phyloP scores from a whole-genome alignment of 371 early-diverging fungal genomes.

The Mortierella sp. region DNA sequence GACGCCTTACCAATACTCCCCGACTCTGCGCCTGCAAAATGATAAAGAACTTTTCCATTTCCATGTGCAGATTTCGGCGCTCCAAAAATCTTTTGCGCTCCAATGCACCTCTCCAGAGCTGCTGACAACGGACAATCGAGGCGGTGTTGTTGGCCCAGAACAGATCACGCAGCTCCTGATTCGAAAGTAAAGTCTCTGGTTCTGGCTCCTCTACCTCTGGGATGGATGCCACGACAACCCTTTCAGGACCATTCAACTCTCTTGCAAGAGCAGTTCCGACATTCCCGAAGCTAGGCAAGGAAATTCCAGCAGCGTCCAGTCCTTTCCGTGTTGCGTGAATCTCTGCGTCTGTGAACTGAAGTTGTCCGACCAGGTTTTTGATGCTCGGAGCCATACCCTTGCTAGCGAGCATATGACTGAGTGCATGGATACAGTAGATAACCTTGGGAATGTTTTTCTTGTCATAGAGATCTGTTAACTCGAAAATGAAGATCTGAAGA shows the following conservation, averaged over 20 bases:
- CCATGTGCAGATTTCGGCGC: slow-evolving; percentile 55
- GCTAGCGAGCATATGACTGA: slow-evolving; percentile 91
- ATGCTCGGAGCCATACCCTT: slow-evolving; percentile 90
- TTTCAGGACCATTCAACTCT: slow-evolving; percentile 65
- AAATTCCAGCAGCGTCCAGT: slow-evolving; percentile 80
- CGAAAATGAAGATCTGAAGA: slow-evolving; percentile 92
- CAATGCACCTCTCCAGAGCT: slow-evolving; percentile 65
- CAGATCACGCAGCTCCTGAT: slow-evolving; percentile 44
- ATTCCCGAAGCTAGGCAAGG: slow-evolving; percentile 87
- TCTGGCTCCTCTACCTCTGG: slow-evolving; percentile 40
- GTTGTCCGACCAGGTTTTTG: slow-evolving; percentile 90
- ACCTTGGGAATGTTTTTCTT: slow-evolving; percentile 99
- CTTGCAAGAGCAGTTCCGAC: slow-evolving; percentile 75
- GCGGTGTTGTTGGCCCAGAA: slow-evolving; percentile 51
- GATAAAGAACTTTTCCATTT: slow-evolving; percentile 57
- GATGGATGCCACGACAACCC: slow-evolving; percentile 59
- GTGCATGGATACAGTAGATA: slow-evolving; percentile 99
- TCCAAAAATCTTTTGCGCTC: slow-evolving; percentile 63
- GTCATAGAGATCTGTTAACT: slow-evolving; percentile 98
- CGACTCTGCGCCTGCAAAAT: slow-evolving; percentile 74
- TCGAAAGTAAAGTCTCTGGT: slow-evolving; percentile 50
- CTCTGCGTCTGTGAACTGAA: slow-evolving; percentile 89
- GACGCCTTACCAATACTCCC: slow-evolving; percentile 63
- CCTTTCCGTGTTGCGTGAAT: slow-evolving; percentile 85
- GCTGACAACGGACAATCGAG: slow-evolving; percentile 64